phyloP scores from a whole-genome alignment of 1,284 basidiomycete species.

The Trametes polyzona region DNA sequence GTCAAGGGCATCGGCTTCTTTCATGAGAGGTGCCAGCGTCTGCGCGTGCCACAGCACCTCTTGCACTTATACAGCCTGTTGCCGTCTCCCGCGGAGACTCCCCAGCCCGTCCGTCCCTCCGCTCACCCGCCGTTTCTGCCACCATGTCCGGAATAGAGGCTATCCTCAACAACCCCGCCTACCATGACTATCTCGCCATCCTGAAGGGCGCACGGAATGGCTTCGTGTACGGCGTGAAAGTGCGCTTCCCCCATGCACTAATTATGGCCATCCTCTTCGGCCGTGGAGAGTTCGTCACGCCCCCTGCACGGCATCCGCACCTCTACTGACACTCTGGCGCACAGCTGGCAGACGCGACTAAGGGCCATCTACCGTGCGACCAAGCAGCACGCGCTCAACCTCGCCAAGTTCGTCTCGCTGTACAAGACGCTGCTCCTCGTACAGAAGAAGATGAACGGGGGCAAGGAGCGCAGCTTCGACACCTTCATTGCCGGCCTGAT shows the following conservation, averaged over 20 bases:
- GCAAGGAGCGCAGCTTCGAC: conserved; percentile 81
- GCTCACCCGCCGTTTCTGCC: conserved; percentile 18
- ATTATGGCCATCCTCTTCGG: conserved; percentile 98
- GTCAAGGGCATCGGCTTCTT: conserved; percentile 11
- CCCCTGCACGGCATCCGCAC: background rate
- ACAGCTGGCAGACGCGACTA: conserved; percentile 73
- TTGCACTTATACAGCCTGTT: conserved; percentile 8
- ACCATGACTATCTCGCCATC: conserved; percentile 90
- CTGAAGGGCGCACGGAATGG: conserved; percentile 97
- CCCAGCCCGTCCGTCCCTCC: background rate
- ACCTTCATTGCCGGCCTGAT: conserved; percentile 94
- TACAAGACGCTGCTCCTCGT: conserved; percentile 90
- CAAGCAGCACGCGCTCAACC: conserved; percentile 84
- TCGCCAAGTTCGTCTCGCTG: conserved; percentile 91
- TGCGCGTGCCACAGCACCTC: background rate
- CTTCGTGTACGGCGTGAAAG: conserved; percentile 90
- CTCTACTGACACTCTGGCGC: conserved; percentile 2
- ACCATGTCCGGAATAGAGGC: conserved; percentile 36
- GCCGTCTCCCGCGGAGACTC: conserved; percentile 1
- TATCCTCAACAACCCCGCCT: conserved; percentile 67
- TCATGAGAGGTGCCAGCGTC: conserved; percentile 11
- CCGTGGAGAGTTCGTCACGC: conserved; percentile 74
- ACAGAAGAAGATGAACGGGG: conserved; percentile 80
- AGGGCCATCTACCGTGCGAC: conserved; percentile 85
- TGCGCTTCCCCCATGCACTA: conserved; percentile 97